Percentiles rank a stretch among this genome's conserved stretches.
Conservation (phyloP, 2,329 filamentous ascomycete species). For the Botrytis sinoallii region DNA sequence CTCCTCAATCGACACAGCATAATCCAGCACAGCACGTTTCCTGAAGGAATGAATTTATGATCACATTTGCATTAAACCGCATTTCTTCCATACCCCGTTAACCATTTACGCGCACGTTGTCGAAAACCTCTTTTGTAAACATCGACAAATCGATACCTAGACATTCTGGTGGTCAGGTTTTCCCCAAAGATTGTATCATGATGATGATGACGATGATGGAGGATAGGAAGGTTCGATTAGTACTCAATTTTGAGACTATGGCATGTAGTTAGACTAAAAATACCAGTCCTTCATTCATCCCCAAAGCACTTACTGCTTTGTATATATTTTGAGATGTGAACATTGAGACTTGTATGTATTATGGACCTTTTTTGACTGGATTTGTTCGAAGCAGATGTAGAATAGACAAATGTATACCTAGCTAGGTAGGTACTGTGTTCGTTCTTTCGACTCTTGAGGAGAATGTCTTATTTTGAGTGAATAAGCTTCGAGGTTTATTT, state of each 20-base stretch:
- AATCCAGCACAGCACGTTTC: slow-evolving; percentile 27
- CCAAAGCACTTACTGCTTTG: not conserved
- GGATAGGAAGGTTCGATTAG: slow-evolving; percentile 30
- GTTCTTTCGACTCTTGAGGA: not conserved
- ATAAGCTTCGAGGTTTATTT: not conserved
- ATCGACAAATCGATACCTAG: slow-evolving; percentile 25
- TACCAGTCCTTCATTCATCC: slow-evolving; percentile 37
- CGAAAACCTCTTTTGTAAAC: slow-evolving; percentile 28
- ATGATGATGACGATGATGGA: slow-evolving; percentile 32
- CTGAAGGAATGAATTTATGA: slow-evolving; percentile 33
- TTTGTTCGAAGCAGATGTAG: not conserved
- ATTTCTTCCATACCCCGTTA: slow-evolving; percentile 22
- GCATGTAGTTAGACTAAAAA: slow-evolving; percentile 38
- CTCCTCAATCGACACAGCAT: slow-evolving; percentile 23
- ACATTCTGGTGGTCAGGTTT: slow-evolving; percentile 27
- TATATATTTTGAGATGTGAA: not conserved
- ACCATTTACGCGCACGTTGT: slow-evolving; percentile 30
- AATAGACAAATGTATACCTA: not conserved
- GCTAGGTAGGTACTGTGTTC: not conserved
- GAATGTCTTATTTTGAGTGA: not conserved
- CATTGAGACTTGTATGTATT: not conserved
- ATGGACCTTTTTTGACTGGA: not conserved
- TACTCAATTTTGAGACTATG: slow-evolving; percentile 30
- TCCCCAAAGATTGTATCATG: slow-evolving; percentile 26
- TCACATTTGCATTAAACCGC: slow-evolving; percentile 25